Evolutionary conservation across 73 alveolate genomes (phyloP).

Genomic region (Diophrys sp.): DNA sequence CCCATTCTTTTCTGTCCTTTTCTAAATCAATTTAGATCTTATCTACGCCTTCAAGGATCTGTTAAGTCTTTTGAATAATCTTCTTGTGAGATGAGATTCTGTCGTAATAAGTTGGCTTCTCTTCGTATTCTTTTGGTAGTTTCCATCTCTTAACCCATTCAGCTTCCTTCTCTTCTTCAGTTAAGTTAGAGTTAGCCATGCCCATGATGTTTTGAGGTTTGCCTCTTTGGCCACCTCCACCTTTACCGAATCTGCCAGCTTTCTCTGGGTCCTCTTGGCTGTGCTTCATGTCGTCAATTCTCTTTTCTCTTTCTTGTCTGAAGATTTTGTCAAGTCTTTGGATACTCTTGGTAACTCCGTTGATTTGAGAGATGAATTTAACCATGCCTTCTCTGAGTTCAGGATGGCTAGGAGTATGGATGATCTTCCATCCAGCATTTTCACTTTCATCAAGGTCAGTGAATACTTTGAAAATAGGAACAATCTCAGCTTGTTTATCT

Average conservation of each 20-base stretch:
- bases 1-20: constrained; percentile 53
- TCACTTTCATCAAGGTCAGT: constrained; percentile 44
- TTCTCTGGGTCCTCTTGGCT: constrained; percentile 49
- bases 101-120: constrained; percentile 47
- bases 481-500: constrained; percentile 61
- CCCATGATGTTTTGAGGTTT: background rate
- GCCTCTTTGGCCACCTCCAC: constrained; percentile 11
- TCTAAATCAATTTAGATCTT: constrained; percentile 39
- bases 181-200: constrained; percentile 39
- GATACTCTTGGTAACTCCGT: constrained; percentile 43
- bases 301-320: constrained; percentile 71
- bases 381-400: constrained; percentile 57
- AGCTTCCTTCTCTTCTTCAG: constrained; percentile 55
- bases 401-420: constrained; percentile 71
- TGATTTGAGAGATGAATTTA: constrained; percentile 42
- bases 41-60: constrained; percentile 51
- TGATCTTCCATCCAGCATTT: constrained; percentile 30
- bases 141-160: constrained; percentile 60
- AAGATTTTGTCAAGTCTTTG: constrained; percentile 74
- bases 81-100: constrained; percentile 33
- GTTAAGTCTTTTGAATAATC: constrained; percentile 20
- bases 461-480: constrained; percentile 62
- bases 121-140: constrained; percentile 47
- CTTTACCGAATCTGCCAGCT: constrained; percentile 50
- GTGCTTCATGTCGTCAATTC: constrained; percentile 60